Percentiles rank a stretch among this genome's conserved stretches.
These are phyloP conservation scores for Bipolaris cookei DNA, from an alignment of 2,329 filamentous ascomycete species.

Conservation along the genomic window DNA sequence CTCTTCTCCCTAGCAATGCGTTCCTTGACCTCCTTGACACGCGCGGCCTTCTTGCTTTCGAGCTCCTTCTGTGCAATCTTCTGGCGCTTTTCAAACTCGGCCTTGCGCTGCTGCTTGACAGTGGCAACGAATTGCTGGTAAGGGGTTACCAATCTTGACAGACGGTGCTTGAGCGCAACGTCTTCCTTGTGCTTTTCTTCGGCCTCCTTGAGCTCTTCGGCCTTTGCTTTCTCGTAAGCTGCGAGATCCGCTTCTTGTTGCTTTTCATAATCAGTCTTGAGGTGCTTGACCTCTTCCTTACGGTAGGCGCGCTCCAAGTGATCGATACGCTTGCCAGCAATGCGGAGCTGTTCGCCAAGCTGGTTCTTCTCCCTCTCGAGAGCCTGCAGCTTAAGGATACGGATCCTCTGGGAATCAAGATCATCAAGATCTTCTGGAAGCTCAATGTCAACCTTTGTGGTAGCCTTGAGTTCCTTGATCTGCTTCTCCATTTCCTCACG, in stretches of 20 bases:
- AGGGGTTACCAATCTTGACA: constrained; percentile 79
- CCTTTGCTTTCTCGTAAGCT: constrained; percentile 80
- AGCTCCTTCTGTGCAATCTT: constrained; percentile 91
- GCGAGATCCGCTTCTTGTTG: constrained; percentile 80
- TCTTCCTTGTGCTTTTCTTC: constrained; percentile 90
- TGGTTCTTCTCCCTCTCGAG: constrained; percentile 98
- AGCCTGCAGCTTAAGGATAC: constrained; percentile 92
- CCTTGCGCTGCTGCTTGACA: constrained; percentile 84
- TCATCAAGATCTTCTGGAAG: constrained; percentile 79
- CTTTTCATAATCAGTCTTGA: constrained; percentile 80
- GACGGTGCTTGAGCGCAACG: constrained; percentile 90
- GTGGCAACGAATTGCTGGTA: constrained; percentile 85
- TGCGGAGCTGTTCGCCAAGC: constrained; percentile 85
- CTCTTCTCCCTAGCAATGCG: constrained; percentile 80
- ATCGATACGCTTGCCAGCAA: constrained; percentile 94
- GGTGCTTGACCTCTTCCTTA: constrained; percentile 92
- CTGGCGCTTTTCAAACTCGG: constrained; percentile 94
- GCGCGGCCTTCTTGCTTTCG: constrained; percentile 85
- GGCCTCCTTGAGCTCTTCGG: constrained; percentile 77
- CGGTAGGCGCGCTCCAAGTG: constrained; percentile 97
- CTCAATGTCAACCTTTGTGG: constrained; percentile 85
- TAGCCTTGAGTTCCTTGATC: constrained; percentile 91
- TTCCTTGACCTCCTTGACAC: constrained; percentile 88
- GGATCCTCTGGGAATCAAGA: constrained; percentile 68
- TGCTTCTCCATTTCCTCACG: constrained; percentile 74